Base-by-base conservation (phyloP, 768 basidiomycete species). In the Filobasidium wieringae region DNA sequence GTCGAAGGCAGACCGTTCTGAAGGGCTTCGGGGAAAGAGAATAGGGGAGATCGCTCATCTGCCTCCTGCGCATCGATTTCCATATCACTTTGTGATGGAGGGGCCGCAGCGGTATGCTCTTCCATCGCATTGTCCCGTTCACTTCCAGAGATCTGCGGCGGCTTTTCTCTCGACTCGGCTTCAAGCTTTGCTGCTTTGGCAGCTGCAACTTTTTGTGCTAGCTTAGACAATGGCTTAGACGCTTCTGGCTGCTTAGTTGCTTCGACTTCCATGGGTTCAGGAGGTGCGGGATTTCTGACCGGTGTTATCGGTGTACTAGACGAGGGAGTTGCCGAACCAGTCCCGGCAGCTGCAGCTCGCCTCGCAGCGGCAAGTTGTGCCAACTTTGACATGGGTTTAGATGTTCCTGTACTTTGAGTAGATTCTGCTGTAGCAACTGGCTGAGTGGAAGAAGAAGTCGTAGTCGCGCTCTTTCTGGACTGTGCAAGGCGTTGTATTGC, bases 381-480 rank as follows among this genome's bases (percentile, higher is more conserved):
- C 8, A 75, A 67, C 57, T 72, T 75, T 7, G 70, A 71, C 61
- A 70, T 59, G 0, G 70, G 72, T 49, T 71, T 72, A 4, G 41
- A 55, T 30, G 36, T 37, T 39, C 32, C 51, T 19, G 57, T 17
- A 50, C 11, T 27, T 12, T 58, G 31, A 8, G 51, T 24, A 29
- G 56, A 26, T n/a, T 29, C 3, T 24, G 56, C 6, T n/a, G 63
- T 19, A 24, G 58, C 14, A 14, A 51, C 31, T 32, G 37, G 14
- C 1, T 53, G 19, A 15, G 62, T 15, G n/a, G 57, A 22, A 40
- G 36, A 34, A 11, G 9, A 51, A 17, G 14, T 57, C 22, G 30
- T 82, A 81, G 19, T 82, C 79, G 80, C 26, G 82, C 77, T 49
- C 80, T 80, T 22, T 76, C 73, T 34, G 74, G 76, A 52, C 76